These are phyloP conservation scores for Stylonectria norvegica DNA, from an alignment of 2,329 filamentous ascomycete genomes.

Conservation along the genomic window DNA sequence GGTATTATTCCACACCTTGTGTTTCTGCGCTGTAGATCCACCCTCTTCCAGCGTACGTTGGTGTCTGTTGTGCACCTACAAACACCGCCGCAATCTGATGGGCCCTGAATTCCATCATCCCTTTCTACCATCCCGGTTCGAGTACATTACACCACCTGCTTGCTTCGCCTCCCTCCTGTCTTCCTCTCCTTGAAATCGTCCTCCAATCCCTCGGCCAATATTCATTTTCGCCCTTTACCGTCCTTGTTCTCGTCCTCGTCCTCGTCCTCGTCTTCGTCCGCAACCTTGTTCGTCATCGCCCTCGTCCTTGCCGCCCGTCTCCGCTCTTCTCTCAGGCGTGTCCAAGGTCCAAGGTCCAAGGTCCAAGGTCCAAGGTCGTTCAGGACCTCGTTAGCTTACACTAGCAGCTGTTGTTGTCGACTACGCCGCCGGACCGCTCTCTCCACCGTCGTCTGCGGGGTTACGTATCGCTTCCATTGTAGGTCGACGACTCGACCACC, in stretches of 20 bases:
- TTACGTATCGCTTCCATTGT: too few relatives aligned
- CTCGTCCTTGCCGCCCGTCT: too few relatives aligned
- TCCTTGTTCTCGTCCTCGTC: constrained; percentile 5
- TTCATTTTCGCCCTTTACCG: constrained; percentile 11
- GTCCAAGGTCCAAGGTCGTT: too few relatives aligned
- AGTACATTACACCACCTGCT: too few relatives aligned
- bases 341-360: too few relatives aligned
- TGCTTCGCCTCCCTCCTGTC: constrained; percentile 18
- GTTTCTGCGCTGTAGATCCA: too few relatives aligned
- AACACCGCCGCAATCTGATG: constrained; percentile 20
- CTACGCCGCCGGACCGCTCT: constrained; percentile 25
- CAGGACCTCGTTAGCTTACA: too few relatives aligned
- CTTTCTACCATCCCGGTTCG: constrained; percentile 22
- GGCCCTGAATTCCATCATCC: constrained; percentile 27
- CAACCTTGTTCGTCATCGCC: constrained; percentile 6
- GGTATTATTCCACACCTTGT: too few relatives aligned
- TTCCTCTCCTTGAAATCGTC: constrained; percentile 6
- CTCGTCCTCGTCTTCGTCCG: constrained; percentile 4
- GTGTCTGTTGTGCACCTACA: too few relatives aligned
- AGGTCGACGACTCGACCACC: constrained; percentile 18
- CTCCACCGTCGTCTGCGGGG: constrained; percentile 23
- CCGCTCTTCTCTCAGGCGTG: too few relatives aligned
- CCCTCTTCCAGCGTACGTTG: too few relatives aligned
- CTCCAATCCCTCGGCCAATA: constrained; percentile 10
- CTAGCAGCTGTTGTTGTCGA: too few relatives aligned